A percentile compares a stretch with the other conserved stretches of the same genome.
phyloP scores from a whole-genome alignment of 768 basidiomycete genomes.

The Pisolithus albus region DNA sequence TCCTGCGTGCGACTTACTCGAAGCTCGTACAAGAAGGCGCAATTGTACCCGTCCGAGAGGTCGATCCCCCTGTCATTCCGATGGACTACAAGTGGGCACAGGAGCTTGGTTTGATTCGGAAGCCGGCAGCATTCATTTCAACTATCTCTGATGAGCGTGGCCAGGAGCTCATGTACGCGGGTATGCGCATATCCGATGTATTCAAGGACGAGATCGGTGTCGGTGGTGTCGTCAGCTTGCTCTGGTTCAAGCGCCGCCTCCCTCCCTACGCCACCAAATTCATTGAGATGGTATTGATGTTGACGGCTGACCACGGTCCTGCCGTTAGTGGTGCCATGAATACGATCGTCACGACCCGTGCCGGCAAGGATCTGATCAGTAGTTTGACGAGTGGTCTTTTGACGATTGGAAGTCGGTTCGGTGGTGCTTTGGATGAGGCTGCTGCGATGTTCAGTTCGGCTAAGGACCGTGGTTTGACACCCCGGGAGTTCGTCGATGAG shows the following conservation, averaged over 20 bases:
- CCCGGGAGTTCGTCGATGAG: conserved; percentile 96
- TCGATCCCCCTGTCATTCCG: conserved; percentile 92
- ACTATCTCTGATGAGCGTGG: conserved; percentile 99
- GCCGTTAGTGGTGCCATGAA: conserved; percentile 99
- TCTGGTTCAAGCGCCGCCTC: conserved; percentile 97
- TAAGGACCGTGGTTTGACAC: conserved; percentile 85
- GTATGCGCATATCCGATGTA: conserved; percentile 98
- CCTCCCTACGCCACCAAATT: conserved; percentile 96
- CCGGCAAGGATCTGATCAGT: conserved; percentile 98
- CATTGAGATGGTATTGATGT: conserved; percentile 99
- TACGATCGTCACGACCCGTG: conserved; percentile 97
- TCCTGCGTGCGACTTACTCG: conserved; percentile 81
- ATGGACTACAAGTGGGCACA: conserved; percentile 99
- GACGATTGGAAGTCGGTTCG: conserved; percentile 97
- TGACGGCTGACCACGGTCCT: conserved; percentile 97
- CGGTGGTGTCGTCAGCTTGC: conserved; percentile 90
- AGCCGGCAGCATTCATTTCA: conserved; percentile 97
- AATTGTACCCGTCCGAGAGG: conserved; percentile 67
- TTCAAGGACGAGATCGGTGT: conserved; percentile 97
- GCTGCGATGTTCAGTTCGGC: conserved; percentile 93
- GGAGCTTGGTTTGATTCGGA: conserved; percentile 96
- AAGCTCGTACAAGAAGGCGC: conserved; percentile 62
- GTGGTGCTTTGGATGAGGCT: conserved; percentile 97
- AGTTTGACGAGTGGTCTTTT: conserved; percentile 93
- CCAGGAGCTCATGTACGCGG: conserved; percentile 95